Evolutionary conservation across 345 rosid species (phyloP), one percentile per base, ranked within the genome.

Genomic region (Eucalyptus marginata): DNA sequence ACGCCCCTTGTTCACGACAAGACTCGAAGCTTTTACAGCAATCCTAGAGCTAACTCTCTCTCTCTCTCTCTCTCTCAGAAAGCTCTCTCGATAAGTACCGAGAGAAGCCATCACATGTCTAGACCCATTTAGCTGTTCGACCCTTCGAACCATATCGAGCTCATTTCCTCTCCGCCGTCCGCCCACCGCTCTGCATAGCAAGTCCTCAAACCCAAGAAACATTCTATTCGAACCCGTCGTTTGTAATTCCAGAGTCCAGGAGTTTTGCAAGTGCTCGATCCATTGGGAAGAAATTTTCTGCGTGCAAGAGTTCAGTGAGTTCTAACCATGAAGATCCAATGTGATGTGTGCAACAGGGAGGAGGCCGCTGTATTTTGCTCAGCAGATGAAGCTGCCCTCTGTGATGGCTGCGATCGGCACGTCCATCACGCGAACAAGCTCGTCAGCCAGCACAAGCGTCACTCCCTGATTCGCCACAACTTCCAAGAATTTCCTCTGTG

Each of bases 351-450:
- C 89, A 92, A 88, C 83, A 94, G 91, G 86, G 90, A 92, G 44
- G 97, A 93, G 90, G 97, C 98, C 29, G 89, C 96, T 83, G 96
- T 97, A 90, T 97, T 94, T 87, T 97, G 99, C 91, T 93, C 95
- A 62, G 97, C 98, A 76, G 99, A 97, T 90, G 98, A 97, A 91
- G 99, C 98, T 0, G 96, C 97, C 52, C 95, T 97, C 14, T 97
- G 99, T 86, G 91, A 90, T 64, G 86, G 86, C 71, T 97, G 99
- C 83, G 98, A 96, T 94, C 95, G 91, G 91, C 92, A 93, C 11
- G 98, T 97, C 89, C 99, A 97, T 89, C 95, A 94, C 81, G 98
- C 97, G 87, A 96, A 97, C 92, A 96, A 96, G 92, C 97, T 97
- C 86, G 98, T 98, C 86, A 92, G 98, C 18, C 94, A 92, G 89